Conservation (phyloP, 2,329 filamentous ascomycete genomes). For the Daldinia eschscholtzii region DNA sequence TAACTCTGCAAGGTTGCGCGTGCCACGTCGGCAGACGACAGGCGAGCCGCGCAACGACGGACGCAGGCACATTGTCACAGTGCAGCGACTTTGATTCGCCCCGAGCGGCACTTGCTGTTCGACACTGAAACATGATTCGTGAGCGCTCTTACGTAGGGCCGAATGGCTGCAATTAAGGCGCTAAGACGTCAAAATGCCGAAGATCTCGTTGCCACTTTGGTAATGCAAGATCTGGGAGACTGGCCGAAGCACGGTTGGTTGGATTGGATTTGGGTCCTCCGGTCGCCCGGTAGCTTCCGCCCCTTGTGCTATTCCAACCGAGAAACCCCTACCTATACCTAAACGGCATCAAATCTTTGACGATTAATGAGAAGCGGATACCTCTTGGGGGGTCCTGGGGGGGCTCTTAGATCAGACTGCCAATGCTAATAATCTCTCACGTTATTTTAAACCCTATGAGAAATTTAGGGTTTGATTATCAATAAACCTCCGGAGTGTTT, state of each 20-base stretch:
- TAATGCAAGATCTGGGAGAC: conserved; percentile 44
- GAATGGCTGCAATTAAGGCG: conserved; percentile 46
- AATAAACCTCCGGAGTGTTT: not conserved
- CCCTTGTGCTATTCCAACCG: conserved; percentile 25
- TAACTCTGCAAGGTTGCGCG: conserved; percentile 36
- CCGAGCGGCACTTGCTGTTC: conserved; percentile 41
- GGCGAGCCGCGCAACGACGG: conserved; percentile 41
- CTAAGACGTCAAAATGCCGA: conserved; percentile 45
- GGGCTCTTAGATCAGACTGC: not conserved
- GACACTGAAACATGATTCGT: conserved; percentile 48
- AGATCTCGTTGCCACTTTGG: conserved; percentile 44
- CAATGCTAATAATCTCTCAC: not conserved
- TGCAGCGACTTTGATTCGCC: conserved; percentile 41
- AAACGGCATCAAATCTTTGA: conserved; percentile 2
- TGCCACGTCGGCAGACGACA: conserved; percentile 41
- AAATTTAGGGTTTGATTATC: not conserved
- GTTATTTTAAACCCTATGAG: not conserved
- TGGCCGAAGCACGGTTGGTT: conserved; percentile 30
- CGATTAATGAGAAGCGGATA: conserved; percentile 11
- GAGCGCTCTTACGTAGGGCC: conserved; percentile 46
- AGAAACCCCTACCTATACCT: conserved; percentile 4
- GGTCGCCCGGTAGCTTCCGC: conserved; percentile 40
- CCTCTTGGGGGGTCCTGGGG: not conserved
- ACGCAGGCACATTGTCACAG: conserved; percentile 44
- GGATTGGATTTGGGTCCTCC: conserved; percentile 24